phyloP scores from a whole-genome alignment of 164 flowering plant species.

The Tetracentron sinense region DNA sequence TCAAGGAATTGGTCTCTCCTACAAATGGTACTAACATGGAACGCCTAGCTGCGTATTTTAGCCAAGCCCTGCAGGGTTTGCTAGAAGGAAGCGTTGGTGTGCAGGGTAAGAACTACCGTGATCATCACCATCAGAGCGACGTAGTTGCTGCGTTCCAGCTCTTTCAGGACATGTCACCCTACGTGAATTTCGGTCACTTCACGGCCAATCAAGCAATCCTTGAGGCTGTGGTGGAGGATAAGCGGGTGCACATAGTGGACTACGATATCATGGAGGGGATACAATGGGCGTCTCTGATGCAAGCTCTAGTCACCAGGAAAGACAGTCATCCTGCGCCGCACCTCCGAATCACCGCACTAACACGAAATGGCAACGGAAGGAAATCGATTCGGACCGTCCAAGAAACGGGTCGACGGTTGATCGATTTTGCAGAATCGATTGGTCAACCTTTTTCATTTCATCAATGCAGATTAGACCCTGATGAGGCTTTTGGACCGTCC shows the following conservation, averaged over 20 bases:
- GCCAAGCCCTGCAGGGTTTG: constrained; percentile 54
- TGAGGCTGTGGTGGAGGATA: constrained; percentile 56
- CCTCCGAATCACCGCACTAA: constrained; percentile 66
- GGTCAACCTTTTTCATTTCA: constrained; percentile 73
- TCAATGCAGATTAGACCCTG: constrained; percentile 59
- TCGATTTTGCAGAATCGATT: constrained; percentile 66
- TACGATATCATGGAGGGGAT: constrained; percentile 85
- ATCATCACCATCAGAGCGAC: constrained; percentile 35
- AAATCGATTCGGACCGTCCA: constrained; percentile 51
- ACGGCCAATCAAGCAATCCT: constrained; percentile 84
- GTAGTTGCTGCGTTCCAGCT: constrained; percentile 66
- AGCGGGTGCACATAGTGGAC: constrained; percentile 66
- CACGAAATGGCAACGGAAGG: constrained; percentile 39
- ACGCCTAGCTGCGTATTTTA: constrained; percentile 67
- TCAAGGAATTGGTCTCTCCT: constrained; percentile 77
- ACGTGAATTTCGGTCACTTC: constrained; percentile 76
- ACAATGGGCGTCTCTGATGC: constrained; percentile 87
- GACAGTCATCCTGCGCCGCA: constrained; percentile 55
- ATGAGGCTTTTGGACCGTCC: constrained; percentile 55
- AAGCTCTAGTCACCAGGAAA: constrained; percentile 53
- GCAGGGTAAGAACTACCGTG: constrained; percentile 19
- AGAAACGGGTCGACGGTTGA: constrained; percentile 66
- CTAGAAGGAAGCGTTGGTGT: constrained; percentile 42
- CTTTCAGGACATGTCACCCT: constrained; percentile 80
- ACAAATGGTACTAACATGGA: constrained; percentile 63